Evolutionary conservation across 225 moss, liverwort and hornwort genomes (phyloP), one percentile per base, ranked within the genome.

Genomic region (Marchantia polymorpha): DNA sequence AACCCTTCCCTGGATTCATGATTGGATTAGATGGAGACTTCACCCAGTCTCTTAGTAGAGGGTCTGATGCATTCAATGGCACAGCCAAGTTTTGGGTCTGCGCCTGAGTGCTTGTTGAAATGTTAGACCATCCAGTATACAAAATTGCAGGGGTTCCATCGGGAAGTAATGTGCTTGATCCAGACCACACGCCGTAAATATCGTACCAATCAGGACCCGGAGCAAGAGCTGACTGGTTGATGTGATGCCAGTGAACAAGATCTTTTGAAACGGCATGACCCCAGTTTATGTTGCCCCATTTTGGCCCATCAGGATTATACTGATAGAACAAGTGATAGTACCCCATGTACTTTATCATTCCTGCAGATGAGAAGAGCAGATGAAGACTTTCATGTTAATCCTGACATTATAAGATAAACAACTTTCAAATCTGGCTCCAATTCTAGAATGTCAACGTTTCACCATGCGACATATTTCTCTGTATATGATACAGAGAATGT

Each of bases 291-390:
- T 86, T 85, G 64, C 90, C 91, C 92, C 91, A 90, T 27, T 78
- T 80, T 3, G 88, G 81, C 2, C 84, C 91, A 8, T 83, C 81
- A 58, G 92, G 92, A 64, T 92, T 92, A 85, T 91, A 92, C 72
- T 92, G 92, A 83, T 92, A 92, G 86, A 92, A 92, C 64, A 92
- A 88, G 79, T 92, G 92, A 84, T 92, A 92, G 72, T 85, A 90
- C 11, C 92, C 92, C 77, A 87, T 76, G 30, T 91, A 92, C 69
- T 77, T 86, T 90, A 92, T 84, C 39, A 88, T 87, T 52, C 92
- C 92, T 92, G 85, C 76, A 76, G 22, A 76, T 23, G 52, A 22
- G 8, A 61, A 1, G 46, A 69, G 19, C 46, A 46, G 39, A 39
- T 10, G 52, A 53, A 26, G 15, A 0, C 6, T 11, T 54, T 27